These are phyloP conservation scores for Arabidopsis arenosa DNA, from an alignment of 345 rosid species.

Conservation along the genomic window DNA sequence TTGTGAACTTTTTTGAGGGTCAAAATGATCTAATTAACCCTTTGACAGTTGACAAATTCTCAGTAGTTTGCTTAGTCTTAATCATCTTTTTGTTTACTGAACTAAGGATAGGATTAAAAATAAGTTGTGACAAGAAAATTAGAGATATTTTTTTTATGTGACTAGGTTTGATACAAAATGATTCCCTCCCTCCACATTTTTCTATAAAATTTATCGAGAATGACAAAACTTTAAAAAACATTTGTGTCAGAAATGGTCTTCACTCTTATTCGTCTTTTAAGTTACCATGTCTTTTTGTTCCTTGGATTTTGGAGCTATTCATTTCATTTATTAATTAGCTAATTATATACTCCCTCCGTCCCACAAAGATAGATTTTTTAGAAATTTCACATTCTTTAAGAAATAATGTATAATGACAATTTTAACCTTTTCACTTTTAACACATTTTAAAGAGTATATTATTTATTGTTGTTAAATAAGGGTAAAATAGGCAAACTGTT, in stretches of 20 bases:
- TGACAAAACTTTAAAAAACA: slow-evolving; percentile 24
- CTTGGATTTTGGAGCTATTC: slow-evolving; percentile 37
- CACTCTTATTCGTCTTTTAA: slow-evolving; percentile 13
- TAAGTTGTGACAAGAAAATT: not conserved
- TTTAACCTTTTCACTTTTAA: too few relatives aligned
- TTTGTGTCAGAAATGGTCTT: slow-evolving; percentile 44
- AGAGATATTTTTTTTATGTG: not conserved
- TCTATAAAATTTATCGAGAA: slow-evolving; percentile 6
- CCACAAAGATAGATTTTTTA: too few relatives aligned
- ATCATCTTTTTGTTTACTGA: not conserved
- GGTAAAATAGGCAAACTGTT: too few relatives aligned
- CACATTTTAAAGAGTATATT: too few relatives aligned
- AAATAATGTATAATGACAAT: too few relatives aligned
- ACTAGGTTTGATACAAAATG: slow-evolving; percentile 30
- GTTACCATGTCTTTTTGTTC: slow-evolving; percentile 26
- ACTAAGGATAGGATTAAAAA: not conserved
- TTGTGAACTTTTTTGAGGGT: not conserved
- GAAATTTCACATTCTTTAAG: too few relatives aligned
- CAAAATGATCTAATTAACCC: slow-evolving; percentile 20
- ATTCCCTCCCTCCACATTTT: slow-evolving; percentile 13
- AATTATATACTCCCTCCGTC: too few relatives aligned
- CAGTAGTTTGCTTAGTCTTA: not conserved
- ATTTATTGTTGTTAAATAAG: too few relatives aligned
- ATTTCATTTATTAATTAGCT: slow-evolving; percentile 29
- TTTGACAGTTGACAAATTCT: not conserved